A percentile compares a stretch with the other conserved stretches of the same genome.
Evolutionary conservation across 495 filamentous ascomycete species (phyloP).

Genomic region (Trichoderma asperelloides): DNA sequence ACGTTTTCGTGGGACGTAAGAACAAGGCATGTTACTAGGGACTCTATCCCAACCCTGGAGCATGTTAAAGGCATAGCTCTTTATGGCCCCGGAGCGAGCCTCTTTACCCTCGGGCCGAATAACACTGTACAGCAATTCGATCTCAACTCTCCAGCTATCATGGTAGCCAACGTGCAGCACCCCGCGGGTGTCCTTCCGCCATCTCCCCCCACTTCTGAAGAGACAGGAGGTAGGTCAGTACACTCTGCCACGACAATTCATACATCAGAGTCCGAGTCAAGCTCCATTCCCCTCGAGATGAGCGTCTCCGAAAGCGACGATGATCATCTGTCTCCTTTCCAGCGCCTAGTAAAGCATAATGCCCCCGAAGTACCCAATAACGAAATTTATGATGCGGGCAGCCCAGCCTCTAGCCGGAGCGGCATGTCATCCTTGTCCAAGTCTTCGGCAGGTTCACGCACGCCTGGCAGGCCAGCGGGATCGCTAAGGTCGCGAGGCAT

Average conservation of each 20-base stretch:
- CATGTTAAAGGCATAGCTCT: conserved; percentile 73
- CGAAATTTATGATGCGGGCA: conserved; percentile 47
- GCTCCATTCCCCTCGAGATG: conserved; percentile 42
- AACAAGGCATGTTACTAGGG: conserved; percentile 88
- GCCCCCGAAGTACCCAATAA: conserved; percentile 28
- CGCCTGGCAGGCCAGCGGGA: conserved; percentile 28
- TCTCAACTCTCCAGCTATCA: conserved; percentile 62
- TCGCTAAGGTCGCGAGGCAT: conserved; percentile 41
- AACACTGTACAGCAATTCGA: conserved; percentile 92
- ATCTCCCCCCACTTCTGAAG: conserved; percentile 68
- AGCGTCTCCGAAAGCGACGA: conserved; percentile 58
- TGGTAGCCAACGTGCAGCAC: conserved; percentile 81
- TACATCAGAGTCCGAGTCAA: conserved; percentile 34
- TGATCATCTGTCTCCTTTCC: conserved; percentile 56
- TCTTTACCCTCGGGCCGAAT: conserved; percentile 86
- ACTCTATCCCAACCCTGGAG: conserved; percentile 76
- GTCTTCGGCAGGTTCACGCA: conserved; percentile 40
- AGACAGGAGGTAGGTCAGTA: conserved; percentile 37
- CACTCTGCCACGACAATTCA: conserved; percentile 29
- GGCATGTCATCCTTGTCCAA: conserved; percentile 53
- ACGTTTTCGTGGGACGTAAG: conserved; percentile 93
- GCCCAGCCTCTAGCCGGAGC: conserved; percentile 56
- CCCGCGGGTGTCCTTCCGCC: conserved; percentile 64
- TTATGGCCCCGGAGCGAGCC: conserved; percentile 79
- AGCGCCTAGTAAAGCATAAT: conserved; percentile 49